Conservation (phyloP, 73 alveolate species). For the Durusdinium trenchii region DNA sequence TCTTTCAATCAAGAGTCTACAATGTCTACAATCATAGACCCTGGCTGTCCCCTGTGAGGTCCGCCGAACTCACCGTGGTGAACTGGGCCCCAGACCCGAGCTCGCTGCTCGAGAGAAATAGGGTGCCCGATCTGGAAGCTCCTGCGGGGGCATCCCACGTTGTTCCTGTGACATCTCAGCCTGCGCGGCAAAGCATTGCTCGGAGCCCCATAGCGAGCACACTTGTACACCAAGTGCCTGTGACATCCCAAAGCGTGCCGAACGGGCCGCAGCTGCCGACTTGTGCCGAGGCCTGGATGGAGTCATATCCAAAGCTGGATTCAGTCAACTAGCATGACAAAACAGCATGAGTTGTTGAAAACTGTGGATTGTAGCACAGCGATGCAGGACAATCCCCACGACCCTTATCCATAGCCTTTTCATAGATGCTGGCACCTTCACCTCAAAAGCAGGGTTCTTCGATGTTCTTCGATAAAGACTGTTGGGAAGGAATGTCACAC, state of each 20-base stretch:
- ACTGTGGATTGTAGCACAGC: not conserved
- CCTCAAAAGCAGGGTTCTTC: not conserved
- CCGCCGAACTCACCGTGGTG: not conserved
- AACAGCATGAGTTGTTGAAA: not conserved
- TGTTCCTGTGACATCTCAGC: slow-evolving; percentile 53
- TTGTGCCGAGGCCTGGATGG: slow-evolving; percentile 32
- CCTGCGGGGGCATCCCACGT: slow-evolving; percentile 60
- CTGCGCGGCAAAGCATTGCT: not conserved
- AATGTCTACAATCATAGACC: too few relatives aligned
- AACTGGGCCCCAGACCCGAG: slow-evolving; percentile 31
- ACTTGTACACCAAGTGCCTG: not conserved
- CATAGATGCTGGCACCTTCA: slow-evolving; percentile 39
- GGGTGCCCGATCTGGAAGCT: slow-evolving; percentile 54
- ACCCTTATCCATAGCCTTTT: not conserved
- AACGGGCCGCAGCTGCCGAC: slow-evolving; percentile 34
- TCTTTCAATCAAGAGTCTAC: too few relatives aligned
- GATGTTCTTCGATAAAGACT: not conserved
- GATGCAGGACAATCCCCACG: too few relatives aligned
- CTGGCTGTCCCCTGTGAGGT: too few relatives aligned
- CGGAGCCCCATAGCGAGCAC: too few relatives aligned
- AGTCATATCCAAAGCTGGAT: not conserved
- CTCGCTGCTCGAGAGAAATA: slow-evolving; percentile 68
- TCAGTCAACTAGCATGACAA: not conserved
- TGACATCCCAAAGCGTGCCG: slow-evolving; percentile 69
- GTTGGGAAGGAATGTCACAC: too few relatives aligned